Percentiles rank a stretch among this genome's conserved stretches.
Evolutionary conservation across 768 basidiomycete species (phyloP).

Genomic region (Tricholoma terreum): DNA sequence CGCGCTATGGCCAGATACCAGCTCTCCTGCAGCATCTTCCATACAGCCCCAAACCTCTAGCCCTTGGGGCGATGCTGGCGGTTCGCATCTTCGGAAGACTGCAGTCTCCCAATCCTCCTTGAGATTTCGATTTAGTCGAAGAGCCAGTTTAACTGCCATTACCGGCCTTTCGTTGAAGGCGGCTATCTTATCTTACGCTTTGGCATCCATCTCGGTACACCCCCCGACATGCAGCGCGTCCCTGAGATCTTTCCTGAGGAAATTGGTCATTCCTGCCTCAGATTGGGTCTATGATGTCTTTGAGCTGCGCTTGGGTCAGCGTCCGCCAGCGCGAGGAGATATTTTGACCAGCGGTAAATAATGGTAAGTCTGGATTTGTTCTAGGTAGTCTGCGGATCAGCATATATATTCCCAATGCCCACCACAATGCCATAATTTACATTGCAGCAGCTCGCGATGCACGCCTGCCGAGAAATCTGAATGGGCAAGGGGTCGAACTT

Average conservation of each 20-base stretch:
- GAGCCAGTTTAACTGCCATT: constrained; percentile 27
- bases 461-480: constrained; percentile 39
- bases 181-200: constrained; percentile 2
- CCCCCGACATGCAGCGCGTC: constrained; percentile 2
- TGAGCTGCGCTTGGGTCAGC: constrained; percentile 23
- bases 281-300: constrained; percentile 17
- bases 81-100: too few species aligned
- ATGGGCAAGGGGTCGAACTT: constrained; percentile 32
- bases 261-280: constrained; percentile 14
- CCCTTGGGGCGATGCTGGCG: too few species aligned
- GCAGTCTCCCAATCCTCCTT: constrained; percentile 24
- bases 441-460: constrained; percentile 35
- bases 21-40: too few species aligned
- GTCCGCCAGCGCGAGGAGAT: constrained; percentile 24
- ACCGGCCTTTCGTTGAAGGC: constrained; percentile 9
- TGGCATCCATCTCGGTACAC: background rate
- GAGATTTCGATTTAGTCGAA: constrained; percentile 29
- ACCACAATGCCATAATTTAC: constrained; percentile 41
- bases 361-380: background rate
- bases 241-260: constrained; percentile 16
- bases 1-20: too few species aligned
- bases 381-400: constrained; percentile 8
- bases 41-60: too few species aligned
- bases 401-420: constrained; percentile 42
- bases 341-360: constrained; percentile 11